These are phyloP conservation scores for Suillus ampliporus DNA, from an alignment of 768 basidiomycete genomes.

Conservation along the genomic window DNA sequence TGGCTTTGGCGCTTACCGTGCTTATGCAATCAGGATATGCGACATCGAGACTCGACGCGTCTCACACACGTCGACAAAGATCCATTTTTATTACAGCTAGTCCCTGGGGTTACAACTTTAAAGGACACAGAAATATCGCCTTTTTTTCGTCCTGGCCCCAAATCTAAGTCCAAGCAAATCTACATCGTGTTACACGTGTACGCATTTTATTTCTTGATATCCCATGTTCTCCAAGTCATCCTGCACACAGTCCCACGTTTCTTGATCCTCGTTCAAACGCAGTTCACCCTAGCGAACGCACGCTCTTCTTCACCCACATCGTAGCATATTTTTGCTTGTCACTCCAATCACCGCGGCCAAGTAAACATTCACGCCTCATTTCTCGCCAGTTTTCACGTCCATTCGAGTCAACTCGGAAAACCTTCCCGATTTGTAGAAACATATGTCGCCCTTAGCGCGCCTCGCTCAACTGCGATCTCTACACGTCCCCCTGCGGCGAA, in stretches of 20 bases:
- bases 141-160: not conserved
- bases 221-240: not conserved
- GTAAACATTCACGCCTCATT: not conserved
- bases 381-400: not conserved
- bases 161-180: not conserved
- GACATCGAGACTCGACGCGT: not conserved
- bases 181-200: not conserved
- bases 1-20: too few species aligned
- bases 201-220: not conserved
- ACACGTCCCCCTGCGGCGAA: not conserved
- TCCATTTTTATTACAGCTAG: not conserved
- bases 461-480: not conserved
- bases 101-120: not conserved
- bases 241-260: constrained; percentile 2
- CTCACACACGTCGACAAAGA: not conserved
- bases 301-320: not conserved
- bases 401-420: not conserved
- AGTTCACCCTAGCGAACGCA: not conserved
- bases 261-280: constrained; percentile 1
- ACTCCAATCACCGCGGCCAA: constrained; percentile 7
- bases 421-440: not conserved
- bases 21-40: not conserved
- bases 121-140: not conserved
- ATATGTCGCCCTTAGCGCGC: constrained; percentile 8
- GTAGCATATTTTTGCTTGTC: not conserved